Evolutionary conservation across 2,329 filamentous ascomycete species (phyloP).

Genomic region (Colletotrichum tabaci): DNA sequence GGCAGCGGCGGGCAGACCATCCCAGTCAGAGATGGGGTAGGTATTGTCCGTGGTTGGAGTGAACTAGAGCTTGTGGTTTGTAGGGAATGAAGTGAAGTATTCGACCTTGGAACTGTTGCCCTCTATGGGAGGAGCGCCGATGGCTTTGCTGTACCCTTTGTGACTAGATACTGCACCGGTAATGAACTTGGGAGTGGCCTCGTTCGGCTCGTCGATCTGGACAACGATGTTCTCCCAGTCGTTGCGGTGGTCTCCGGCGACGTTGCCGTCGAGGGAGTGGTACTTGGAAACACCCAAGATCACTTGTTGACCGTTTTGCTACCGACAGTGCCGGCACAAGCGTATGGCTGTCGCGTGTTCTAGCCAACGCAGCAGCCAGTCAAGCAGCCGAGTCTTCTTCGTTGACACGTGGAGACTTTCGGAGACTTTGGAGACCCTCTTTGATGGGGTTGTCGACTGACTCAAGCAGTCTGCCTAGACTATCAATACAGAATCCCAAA

Average conservation of each 20-base stretch:
- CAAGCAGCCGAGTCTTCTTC: conserved; percentile 1
- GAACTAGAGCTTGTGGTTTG: conserved; percentile 55
- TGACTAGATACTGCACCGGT: conserved; percentile 56
- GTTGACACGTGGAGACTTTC: not conserved
- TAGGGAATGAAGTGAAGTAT: conserved; percentile 51
- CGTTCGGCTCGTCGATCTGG: conserved; percentile 47
- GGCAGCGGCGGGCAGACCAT: conserved; percentile 53
- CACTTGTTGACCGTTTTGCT: conserved; percentile 56
- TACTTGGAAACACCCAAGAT: conserved; percentile 64
- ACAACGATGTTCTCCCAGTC: conserved; percentile 58
- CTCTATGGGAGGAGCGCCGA: conserved; percentile 37
- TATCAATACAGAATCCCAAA: not conserved
- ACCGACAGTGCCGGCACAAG: conserved; percentile 49
- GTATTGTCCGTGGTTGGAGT: conserved; percentile 54
- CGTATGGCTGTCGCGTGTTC: conserved; percentile 56
- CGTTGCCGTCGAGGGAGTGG: conserved; percentile 52
- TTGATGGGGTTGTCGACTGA: conserved; percentile 1
- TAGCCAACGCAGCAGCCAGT: conserved; percentile 50
- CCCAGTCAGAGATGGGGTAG: conserved; percentile 60
- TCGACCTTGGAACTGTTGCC: conserved; percentile 49
- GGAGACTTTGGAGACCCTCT: too few species aligned
- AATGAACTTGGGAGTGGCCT: conserved; percentile 50
- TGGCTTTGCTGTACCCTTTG: conserved; percentile 50
- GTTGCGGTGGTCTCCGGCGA: conserved; percentile 54
- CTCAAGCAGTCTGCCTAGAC: conserved; percentile 14